These are phyloP conservation scores for Quercus glauca DNA, from an alignment of 306 rosid species.

Conservation along the genomic window DNA sequence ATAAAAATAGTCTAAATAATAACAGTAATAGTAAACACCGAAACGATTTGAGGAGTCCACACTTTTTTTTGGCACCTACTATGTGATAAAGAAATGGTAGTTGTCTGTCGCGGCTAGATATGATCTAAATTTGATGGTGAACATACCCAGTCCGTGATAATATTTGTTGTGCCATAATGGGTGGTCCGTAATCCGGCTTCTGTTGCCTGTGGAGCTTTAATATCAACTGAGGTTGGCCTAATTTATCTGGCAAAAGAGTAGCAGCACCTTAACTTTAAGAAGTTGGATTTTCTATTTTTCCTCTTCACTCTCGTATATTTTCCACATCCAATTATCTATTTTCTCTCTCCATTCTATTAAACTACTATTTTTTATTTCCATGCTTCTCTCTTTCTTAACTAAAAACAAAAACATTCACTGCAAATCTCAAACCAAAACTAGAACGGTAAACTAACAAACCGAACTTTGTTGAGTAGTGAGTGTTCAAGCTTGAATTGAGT, in stretches of 20 bases:
- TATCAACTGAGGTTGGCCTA: neutral
- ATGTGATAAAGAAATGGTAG: neutral
- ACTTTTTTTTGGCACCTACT: neutral
- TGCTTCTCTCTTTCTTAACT: too few species aligned
- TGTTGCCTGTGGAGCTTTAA: neutral
- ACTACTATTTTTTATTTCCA: too few species aligned
- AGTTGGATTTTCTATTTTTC: too few species aligned
- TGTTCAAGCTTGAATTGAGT: too few species aligned
- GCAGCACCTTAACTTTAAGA: neutral
- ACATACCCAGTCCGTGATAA: neutral
- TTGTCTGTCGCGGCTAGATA: neutral
- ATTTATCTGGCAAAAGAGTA: neutral
- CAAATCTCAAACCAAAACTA: too few species aligned
- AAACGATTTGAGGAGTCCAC: neutral
- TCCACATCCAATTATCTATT: too few species aligned
- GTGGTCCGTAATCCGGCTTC: neutral
- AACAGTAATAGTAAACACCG: too few species aligned
- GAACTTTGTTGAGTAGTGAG: too few species aligned
- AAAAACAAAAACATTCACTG: too few species aligned
- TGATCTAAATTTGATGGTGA: neutral
- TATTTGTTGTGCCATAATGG: neutral
- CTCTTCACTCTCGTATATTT: too few species aligned
- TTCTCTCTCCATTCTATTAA: too few species aligned
- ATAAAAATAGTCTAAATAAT: too few species aligned
- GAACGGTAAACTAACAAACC: rapidly evolving